Evolutionary conservation across 306 rosid genomes (phyloP).

Genomic region (Vachellia collinsii): DNA sequence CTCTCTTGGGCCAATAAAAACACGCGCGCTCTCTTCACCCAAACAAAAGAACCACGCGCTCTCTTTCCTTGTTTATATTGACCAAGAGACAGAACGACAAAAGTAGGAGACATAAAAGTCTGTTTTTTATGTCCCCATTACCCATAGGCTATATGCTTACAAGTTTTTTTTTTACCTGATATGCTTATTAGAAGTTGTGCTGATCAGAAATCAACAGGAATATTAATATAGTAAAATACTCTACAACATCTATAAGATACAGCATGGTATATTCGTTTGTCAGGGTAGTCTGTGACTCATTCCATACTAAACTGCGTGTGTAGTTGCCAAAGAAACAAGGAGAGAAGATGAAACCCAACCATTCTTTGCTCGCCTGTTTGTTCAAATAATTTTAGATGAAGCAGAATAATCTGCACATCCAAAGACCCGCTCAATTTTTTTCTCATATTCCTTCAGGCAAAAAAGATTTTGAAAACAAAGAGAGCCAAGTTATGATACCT

Average conservation of each 20-base stretch:
- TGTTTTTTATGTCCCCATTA: neutral
- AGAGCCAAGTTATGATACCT: neutral
- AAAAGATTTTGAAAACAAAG: neutral
- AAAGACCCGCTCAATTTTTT: neutral
- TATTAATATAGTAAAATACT: no score
- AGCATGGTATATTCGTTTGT: neutral
- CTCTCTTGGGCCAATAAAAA: neutral
- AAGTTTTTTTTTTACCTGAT: no score
- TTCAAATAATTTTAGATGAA: conserved; percentile 1
- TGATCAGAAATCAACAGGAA: neutral
- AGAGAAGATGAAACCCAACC: neutral
- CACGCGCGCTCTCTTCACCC: neutral
- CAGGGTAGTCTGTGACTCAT: neutral
- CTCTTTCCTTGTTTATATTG: neutral
- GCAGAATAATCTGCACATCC: neutral
- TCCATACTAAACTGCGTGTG: neutral
- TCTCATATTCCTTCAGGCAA: neutral
- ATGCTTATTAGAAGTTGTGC: neutral
- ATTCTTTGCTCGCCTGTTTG: neutral
- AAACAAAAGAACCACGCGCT: neutral
- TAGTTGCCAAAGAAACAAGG: neutral
- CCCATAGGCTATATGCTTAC: neutral
- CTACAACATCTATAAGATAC: no score
- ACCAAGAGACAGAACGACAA: neutral
- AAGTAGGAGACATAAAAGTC: neutral